phyloP scores from a whole-genome alignment of 2,329 filamentous ascomycete species.

The Cryphonectria japonica region DNA sequence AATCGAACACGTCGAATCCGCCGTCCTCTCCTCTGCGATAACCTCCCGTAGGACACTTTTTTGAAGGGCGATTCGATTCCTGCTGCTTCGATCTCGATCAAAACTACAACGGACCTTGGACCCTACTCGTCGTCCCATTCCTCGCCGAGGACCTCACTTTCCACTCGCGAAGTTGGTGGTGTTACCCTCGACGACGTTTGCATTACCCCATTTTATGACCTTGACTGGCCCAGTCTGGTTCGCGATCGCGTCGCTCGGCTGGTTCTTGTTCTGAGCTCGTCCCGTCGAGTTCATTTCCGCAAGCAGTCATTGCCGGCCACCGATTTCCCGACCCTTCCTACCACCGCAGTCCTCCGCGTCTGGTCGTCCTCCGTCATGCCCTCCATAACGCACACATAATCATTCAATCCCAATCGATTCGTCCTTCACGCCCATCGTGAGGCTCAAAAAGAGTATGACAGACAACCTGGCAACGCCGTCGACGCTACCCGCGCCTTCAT shows the following conservation, averaged over 20 bases:
- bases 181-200: neutral
- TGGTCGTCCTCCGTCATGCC: conserved; percentile 61
- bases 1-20: conserved; percentile 33
- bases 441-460: conserved; percentile 63
- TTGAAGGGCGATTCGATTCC: neutral
- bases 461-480: conserved; percentile 58
- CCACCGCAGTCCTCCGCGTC: conserved; percentile 38
- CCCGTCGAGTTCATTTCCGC: neutral
- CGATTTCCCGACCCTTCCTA: conserved; percentile 22
- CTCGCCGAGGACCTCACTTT: conserved; percentile 6
- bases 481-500: conserved; percentile 60
- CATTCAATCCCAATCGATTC: conserved; percentile 44
- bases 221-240: neutral
- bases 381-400: conserved; percentile 57
- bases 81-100: conserved; percentile 23
- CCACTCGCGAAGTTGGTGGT: conserved; percentile 2
- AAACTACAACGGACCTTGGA: conserved; percentile 21
- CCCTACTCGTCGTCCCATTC: conserved; percentile 2
- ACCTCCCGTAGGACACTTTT: neutral
- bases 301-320: conserved; percentile 20
- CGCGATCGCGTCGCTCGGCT: conserved; percentile 1
- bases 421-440: conserved; percentile 45
- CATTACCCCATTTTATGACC: neutral
- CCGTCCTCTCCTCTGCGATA: conserved; percentile 29
- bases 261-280: neutral